Evolutionary conservation across 1,284 basidiomycete species (phyloP).

Genomic region (Ustilago sp.): DNA sequence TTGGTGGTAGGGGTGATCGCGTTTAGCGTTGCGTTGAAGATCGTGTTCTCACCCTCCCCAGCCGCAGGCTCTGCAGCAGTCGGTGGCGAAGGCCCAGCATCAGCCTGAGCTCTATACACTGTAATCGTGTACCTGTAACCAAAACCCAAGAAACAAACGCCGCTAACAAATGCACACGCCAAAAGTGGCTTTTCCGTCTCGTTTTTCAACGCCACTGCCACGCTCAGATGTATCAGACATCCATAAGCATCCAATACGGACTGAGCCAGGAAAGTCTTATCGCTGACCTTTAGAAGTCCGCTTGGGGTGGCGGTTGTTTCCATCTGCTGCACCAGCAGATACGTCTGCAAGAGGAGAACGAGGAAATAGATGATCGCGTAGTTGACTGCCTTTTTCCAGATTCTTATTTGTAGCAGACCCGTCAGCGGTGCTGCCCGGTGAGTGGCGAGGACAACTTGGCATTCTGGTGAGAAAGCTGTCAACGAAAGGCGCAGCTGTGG

Average conservation of each 20-base stretch:
- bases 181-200: constrained; percentile 37
- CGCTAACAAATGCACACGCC: constrained; percentile 43
- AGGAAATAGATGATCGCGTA: constrained; percentile 62
- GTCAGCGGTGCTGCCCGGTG: not conserved
- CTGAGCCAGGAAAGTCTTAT: constrained; percentile 60
- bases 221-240: constrained; percentile 38
- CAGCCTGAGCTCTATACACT: constrained; percentile 44
- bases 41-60: not conserved
- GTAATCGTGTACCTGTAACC: constrained; percentile 39
- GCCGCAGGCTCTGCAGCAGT: constrained; percentile 1
- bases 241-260: constrained; percentile 62
- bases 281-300: constrained; percentile 57
- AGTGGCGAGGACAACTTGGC: constrained; percentile 62
- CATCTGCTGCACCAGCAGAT: constrained; percentile 67
- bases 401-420: constrained; percentile 43
- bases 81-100: constrained; percentile 14
- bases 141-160: constrained; percentile 48
- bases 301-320: constrained; percentile 60
- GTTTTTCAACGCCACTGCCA: constrained; percentile 44
- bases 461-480: constrained; percentile 64
- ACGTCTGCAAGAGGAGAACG: constrained; percentile 54
- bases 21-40: constrained; percentile 9
- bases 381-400: constrained; percentile 60
- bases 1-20: constrained; percentile 8
- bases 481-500: constrained; percentile 51